Evolutionary conservation across 306 rosid species (phyloP).

Genomic region (Prunus kanzakura): DNA sequence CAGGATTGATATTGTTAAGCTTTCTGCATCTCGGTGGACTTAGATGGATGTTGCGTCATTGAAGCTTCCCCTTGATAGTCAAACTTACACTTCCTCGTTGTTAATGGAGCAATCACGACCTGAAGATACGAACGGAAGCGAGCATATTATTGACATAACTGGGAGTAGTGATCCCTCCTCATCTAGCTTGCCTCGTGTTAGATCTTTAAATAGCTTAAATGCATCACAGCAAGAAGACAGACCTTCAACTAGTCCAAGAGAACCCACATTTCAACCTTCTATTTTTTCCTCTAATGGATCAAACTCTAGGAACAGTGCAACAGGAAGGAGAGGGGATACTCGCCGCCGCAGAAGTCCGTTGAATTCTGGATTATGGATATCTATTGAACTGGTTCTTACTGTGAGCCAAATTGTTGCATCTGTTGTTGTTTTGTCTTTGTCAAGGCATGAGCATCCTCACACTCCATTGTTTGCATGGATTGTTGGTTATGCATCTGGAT

Average conservation of each 20-base stretch:
- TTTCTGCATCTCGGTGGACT: constrained; percentile 34
- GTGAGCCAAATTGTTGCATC: constrained; percentile 87
- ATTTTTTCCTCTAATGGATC: constrained; percentile 48
- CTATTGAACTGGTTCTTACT: constrained; percentile 76
- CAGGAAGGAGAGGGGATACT: constrained; percentile 61
- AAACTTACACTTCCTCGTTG: constrained; percentile 30
- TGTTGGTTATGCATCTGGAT: constrained; percentile 86
- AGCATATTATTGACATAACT: constrained; percentile 60
- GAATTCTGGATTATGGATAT: constrained; percentile 93
- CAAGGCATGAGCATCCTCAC: constrained; percentile 73
- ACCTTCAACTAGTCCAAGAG: constrained; percentile 32
- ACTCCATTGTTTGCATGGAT: constrained; percentile 89
- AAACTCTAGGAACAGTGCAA: constrained; percentile 62
- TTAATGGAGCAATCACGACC: constrained; percentile 59
- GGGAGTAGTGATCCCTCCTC: constrained; percentile 49
- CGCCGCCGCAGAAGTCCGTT: constrained; percentile 83
- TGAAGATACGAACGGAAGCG: constrained; percentile 30
- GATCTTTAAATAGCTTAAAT: constrained; percentile 42
- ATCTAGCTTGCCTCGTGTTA: constrained; percentile 50
- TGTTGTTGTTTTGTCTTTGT: constrained; percentile 68
- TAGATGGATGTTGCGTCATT: constrained; percentile 60
- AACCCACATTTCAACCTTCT: constrained; percentile 37
- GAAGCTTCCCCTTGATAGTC: constrained; percentile 49
- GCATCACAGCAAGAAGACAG: constrained; percentile 50
- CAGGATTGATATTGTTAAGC: constrained; percentile 32